These are phyloP conservation scores for Fusarium tricinctum DNA, from an alignment of 2,329 filamentous ascomycete genomes.

Conservation along the genomic window DNA sequence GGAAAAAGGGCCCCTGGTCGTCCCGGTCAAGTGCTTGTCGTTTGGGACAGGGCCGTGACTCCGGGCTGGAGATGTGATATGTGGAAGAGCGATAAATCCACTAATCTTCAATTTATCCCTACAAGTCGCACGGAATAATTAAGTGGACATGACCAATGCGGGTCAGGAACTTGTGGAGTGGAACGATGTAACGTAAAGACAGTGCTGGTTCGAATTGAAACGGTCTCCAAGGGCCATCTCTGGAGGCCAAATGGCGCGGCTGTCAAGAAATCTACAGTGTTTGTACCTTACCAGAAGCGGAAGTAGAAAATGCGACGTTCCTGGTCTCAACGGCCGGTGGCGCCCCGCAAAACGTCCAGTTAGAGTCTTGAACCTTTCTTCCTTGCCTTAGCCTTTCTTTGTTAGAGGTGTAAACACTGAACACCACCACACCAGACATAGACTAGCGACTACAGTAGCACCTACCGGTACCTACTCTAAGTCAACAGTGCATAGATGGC, in stretches of 20 bases:
- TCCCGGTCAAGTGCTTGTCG: conserved; percentile 34
- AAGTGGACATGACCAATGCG: conserved; percentile 27
- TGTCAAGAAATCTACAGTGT: conserved; percentile 33
- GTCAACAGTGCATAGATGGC: background rate
- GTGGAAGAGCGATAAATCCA: conserved; percentile 29
- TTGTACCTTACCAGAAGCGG: conserved; percentile 18
- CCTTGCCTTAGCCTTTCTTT: background rate
- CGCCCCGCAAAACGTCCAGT: conserved; percentile 33
- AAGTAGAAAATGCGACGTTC: conserved; percentile 36
- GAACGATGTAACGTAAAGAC: conserved; percentile 45
- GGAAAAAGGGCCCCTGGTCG: conserved; percentile 30
- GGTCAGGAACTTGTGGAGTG: conserved; percentile 47
- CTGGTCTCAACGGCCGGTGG: conserved; percentile 33
- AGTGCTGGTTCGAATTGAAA: conserved; percentile 16
- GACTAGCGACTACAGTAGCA: no score
- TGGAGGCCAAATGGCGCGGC: conserved; percentile 12
- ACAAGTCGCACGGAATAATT: conserved; percentile 36
- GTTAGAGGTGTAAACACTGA: background rate
- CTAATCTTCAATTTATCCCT: conserved; percentile 35
- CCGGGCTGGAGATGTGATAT: conserved; percentile 43
- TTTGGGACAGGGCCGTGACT: conserved; percentile 42
- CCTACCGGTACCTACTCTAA: background rate
- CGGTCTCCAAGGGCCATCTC: background rate
- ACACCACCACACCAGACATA: background rate
- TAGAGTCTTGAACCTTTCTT: conserved; percentile 4